Conservation (phyloP, 768 basidiomycete species). For the Mycena filopes region DNA sequence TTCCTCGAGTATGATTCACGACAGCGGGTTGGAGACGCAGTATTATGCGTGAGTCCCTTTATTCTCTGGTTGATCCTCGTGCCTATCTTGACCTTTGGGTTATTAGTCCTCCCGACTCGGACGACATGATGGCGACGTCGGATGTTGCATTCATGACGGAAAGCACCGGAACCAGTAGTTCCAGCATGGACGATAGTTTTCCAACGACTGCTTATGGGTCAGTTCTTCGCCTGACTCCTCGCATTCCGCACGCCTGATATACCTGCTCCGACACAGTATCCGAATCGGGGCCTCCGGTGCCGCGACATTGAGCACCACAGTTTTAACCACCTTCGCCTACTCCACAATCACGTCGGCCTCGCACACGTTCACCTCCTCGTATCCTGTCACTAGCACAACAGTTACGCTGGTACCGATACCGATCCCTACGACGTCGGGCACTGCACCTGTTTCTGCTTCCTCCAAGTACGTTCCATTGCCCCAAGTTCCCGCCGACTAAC, state of each 20-base stretch:
- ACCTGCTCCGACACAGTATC: background rate
- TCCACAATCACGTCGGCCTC: constrained; percentile 1
- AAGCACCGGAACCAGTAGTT: background rate
- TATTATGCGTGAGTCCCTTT: background rate
- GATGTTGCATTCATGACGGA: background rate
- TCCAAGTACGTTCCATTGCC: background rate
- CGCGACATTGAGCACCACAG: constrained; percentile 7
- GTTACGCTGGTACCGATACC: constrained; percentile 3
- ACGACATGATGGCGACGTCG: background rate
- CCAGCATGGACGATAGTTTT: background rate
- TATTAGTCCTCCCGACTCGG: too few relatives aligned
- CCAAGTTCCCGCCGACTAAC: too few relatives aligned
- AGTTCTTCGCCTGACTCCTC: background rate
- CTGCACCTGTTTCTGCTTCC: background rate
- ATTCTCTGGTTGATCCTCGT: too few relatives aligned
- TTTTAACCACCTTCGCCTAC: background rate
- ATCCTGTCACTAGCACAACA: background rate
- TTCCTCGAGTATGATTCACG: background rate
- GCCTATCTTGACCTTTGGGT: too few relatives aligned
- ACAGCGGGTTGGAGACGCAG: background rate
- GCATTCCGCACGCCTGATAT: too few relatives aligned
- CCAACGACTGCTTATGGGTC: constrained; percentile 7
- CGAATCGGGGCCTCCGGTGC: constrained; percentile 9
- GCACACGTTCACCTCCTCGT: constrained; percentile 3
- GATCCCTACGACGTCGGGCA: background rate